Evolutionary conservation across 2,329 filamentous ascomycete species (phyloP).

Genomic region (Nigrospora oryzae): DNA sequence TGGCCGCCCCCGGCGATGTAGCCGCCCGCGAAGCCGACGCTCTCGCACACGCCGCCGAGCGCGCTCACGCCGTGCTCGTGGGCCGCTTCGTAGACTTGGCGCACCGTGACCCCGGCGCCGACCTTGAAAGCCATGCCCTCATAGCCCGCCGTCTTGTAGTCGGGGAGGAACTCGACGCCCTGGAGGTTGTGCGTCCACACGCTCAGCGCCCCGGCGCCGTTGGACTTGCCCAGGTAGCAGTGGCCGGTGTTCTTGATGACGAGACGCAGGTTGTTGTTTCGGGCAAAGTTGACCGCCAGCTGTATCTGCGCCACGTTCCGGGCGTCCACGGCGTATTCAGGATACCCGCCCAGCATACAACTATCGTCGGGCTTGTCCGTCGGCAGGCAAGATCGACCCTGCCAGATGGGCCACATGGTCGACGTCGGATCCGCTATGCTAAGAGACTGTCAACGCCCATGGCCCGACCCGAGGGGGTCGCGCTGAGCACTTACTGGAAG

Average conservation of each 20-base stretch:
- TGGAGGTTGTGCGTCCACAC: constrained; percentile 29
- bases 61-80: constrained; percentile 35
- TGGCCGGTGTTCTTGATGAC: constrained; percentile 46
- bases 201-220: constrained; percentile 27
- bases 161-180: constrained; percentile 19
- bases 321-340: constrained; percentile 30
- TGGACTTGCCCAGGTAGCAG: constrained; percentile 35
- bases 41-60: constrained; percentile 45
- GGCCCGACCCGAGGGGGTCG: background rate
- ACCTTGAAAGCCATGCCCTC: constrained; percentile 44
- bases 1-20: constrained; percentile 44
- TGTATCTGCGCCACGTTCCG: constrained; percentile 34
- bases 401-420: constrained; percentile 27
- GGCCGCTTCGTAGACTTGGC: constrained; percentile 44
- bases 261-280: constrained; percentile 36
- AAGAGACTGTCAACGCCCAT: background rate
- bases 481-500: constrained; percentile 8
- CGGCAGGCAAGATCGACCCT: constrained; percentile 11
- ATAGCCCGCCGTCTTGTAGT: constrained; percentile 23
- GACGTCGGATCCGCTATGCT: constrained; percentile 27
- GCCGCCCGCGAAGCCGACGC: constrained; percentile 42
- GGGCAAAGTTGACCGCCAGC: constrained; percentile 36
- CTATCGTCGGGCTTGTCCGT: constrained; percentile 10
- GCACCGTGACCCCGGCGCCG: constrained; percentile 44
- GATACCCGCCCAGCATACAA: constrained; percentile 32